These are phyloP conservation scores for Hymenoscyphus fraxineus DNA, from an alignment of 2,329 filamentous ascomycete genomes.

Conservation along the genomic window DNA sequence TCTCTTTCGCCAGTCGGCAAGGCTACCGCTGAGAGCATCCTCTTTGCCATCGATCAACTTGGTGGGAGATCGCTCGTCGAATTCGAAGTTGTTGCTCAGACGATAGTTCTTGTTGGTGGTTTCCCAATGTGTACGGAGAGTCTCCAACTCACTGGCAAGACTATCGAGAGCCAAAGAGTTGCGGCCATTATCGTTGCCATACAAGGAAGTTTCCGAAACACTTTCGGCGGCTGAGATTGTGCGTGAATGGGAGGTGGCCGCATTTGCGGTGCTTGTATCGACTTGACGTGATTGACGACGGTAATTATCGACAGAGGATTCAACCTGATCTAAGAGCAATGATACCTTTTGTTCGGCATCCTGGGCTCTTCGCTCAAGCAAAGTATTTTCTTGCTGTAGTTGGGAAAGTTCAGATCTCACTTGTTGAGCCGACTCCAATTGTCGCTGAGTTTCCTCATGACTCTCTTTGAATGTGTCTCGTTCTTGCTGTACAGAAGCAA, in stretches of 20 bases:
- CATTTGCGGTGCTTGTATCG: conserved; percentile 45
- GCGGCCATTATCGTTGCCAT: conserved; percentile 45
- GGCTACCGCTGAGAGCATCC: conserved; percentile 61
- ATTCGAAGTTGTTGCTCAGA: conserved; percentile 83
- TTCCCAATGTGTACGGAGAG: conserved; percentile 88
- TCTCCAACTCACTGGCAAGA: conserved; percentile 87
- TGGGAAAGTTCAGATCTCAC: conserved; percentile 70
- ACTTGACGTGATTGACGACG: conserved; percentile 67
- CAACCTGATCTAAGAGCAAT: conserved; percentile 89
- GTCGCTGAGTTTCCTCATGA: conserved; percentile 50
- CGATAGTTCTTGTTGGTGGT: conserved; percentile 94
- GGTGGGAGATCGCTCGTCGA: conserved; percentile 42
- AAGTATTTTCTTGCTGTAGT: conserved; percentile 74
- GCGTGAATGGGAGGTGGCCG: conserved; percentile 32
- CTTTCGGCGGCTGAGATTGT: conserved; percentile 47
- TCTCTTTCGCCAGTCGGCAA: conserved; percentile 77
- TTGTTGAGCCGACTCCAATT: conserved; percentile 49
- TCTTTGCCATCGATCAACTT: conserved; percentile 40
- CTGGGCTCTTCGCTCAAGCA: conserved; percentile 76
- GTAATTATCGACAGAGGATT: conserved; percentile 90
- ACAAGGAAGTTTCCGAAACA: conserved; percentile 55
- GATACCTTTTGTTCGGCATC: conserved; percentile 94
- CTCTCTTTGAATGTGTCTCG: conserved; percentile 62
- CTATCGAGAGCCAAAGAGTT: conserved; percentile 78
- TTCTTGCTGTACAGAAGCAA: conserved; percentile 61